Percentiles rank a stretch among this genome's conserved stretches.
Conservation (phyloP, 202 grass and related monocot species). For the Digitaria exilis region DNA sequence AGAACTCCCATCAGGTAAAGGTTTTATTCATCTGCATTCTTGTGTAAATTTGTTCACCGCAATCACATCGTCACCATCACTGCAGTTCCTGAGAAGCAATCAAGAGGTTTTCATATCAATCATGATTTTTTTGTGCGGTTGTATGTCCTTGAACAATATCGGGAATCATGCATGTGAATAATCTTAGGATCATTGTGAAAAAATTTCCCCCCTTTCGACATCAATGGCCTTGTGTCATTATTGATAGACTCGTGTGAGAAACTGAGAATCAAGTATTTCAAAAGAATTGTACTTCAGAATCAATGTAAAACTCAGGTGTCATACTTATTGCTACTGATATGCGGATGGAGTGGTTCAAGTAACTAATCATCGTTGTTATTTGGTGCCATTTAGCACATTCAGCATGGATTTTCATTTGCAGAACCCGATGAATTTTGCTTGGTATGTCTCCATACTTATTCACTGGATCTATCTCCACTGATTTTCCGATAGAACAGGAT, state of each 20-base stretch:
- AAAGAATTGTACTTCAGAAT: background rate
- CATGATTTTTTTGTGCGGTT: background rate
- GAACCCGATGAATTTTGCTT: background rate
- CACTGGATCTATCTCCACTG: constrained; percentile 24
- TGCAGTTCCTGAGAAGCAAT: background rate
- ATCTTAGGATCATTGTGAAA: background rate
- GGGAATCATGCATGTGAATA: background rate
- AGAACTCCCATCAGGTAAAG: constrained; percentile 26
- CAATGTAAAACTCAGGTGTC: background rate
- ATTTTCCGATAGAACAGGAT: constrained; percentile 51
- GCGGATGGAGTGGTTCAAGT: constrained; percentile 35
- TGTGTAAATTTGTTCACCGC: background rate
- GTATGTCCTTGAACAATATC: background rate
- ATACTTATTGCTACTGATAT: background rate
- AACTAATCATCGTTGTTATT: background rate
- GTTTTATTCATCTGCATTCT: background rate
- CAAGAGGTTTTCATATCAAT: background rate
- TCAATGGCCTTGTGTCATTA: background rate
- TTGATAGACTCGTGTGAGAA: background rate
- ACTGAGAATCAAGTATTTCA: background rate
- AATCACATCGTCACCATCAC: background rate
- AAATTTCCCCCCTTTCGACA: background rate
- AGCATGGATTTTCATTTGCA: background rate
- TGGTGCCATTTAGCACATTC: background rate
- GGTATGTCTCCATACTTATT: constrained; percentile 32